Evolutionary conservation across 202 grass and related monocot genomes (phyloP).

Genomic region (Eragrostis tef): DNA sequence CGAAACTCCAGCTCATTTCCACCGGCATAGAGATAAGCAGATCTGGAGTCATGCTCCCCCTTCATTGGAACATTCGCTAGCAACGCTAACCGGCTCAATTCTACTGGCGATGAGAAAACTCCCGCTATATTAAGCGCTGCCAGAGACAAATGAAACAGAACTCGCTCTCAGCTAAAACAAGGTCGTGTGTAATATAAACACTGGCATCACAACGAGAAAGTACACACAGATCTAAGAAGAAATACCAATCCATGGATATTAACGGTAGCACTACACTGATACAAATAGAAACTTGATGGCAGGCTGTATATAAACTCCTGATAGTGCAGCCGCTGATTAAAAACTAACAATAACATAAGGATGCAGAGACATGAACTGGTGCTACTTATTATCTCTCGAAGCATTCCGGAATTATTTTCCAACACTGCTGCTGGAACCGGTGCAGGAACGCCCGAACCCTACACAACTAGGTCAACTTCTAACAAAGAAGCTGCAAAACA

Average conservation of each 20-base stretch:
- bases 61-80: no score
- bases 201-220: background rate
- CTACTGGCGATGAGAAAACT: no score
- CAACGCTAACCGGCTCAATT: no score
- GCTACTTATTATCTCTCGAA: conserved; percentile 48
- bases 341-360: conserved; percentile 10
- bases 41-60: no score
- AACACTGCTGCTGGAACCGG: background rate
- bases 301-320: conserved; percentile 38
- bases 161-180: background rate
- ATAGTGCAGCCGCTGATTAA: conserved; percentile 14
- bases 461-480: conserved; percentile 51
- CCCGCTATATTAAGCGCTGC: background rate
- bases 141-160: background rate
- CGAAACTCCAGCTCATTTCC: no score
- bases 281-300: conserved; percentile 31
- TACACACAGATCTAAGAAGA: background rate
- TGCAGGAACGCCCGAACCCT: conserved; percentile 43
- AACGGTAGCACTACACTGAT: conserved; percentile 15
- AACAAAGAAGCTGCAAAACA: conserved; percentile 8
- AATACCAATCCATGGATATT: conserved; percentile 34
- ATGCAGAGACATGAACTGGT: conserved; percentile 21
- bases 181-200: background rate
- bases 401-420: conserved; percentile 49
- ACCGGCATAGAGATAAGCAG: no score